A percentile compares a stretch with the other conserved stretches of the same genome.
These are phyloP conservation scores for Peronospora destructor DNA, from an alignment of 352 stramenopile species.

Conservation along the genomic window DNA sequence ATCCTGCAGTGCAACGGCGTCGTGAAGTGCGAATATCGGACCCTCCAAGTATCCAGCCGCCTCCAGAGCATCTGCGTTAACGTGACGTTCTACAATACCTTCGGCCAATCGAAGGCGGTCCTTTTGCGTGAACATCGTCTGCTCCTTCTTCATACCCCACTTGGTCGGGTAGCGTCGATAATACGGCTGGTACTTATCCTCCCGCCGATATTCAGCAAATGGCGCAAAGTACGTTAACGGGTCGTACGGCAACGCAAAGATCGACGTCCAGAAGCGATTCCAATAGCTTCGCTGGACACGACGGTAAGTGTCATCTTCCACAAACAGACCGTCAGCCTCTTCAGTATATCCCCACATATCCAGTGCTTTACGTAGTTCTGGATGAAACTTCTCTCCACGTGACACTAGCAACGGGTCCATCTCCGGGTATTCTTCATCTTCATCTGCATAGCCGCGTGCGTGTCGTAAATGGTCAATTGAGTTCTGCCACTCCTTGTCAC, in stretches of 20 bases:
- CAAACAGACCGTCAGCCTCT: slow-evolving; percentile 56
- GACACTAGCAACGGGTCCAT: slow-evolving; percentile 71
- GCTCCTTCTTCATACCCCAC: slow-evolving; percentile 57
- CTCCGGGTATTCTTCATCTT: slow-evolving; percentile 42
- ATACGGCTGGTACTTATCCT: slow-evolving; percentile 68
- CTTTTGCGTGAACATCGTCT: slow-evolving; percentile 77
- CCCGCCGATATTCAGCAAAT: slow-evolving; percentile 69
- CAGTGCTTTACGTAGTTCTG: slow-evolving; percentile 42
- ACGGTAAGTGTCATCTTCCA: slow-evolving; percentile 42
- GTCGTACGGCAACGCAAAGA: slow-evolving; percentile 66
- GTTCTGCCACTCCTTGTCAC: slow-evolving; percentile 37
- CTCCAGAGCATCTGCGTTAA: slow-evolving; percentile 65
- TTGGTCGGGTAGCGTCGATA: slow-evolving; percentile 75
- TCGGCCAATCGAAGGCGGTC: slow-evolving; percentile 68
- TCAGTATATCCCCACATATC: slow-evolving; percentile 71
- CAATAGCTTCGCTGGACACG: slow-evolving; percentile 14
- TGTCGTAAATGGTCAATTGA: slow-evolving; percentile 55
- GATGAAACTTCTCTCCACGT: slow-evolving; percentile 56
- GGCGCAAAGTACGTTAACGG: slow-evolving; percentile 75
- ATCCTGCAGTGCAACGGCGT: slow-evolving; percentile 56
- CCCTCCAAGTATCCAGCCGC: slow-evolving; percentile 45
- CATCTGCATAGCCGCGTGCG: slow-evolving; percentile 33
- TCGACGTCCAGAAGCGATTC: slow-evolving; percentile 42
- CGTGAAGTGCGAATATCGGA: slow-evolving; percentile 86
- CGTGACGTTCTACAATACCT: slow-evolving; percentile 67